These are phyloP conservation scores for Ophiosphaerella narmari DNA, from an alignment of 2,329 filamentous ascomycete genomes.

Conservation along the genomic window DNA sequence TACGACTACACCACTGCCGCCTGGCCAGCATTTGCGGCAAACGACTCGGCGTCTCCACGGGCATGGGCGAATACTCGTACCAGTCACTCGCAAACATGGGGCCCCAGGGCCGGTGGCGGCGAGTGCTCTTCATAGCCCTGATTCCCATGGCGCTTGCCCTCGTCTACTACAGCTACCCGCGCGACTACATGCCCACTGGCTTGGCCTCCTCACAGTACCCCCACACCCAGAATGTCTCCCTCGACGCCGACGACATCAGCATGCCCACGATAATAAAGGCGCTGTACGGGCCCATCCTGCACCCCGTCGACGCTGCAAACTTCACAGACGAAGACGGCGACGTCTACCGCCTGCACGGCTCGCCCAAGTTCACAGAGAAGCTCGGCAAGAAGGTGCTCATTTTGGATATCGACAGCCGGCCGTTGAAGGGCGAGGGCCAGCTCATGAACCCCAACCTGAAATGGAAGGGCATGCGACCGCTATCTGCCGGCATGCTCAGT, in stretches of 20 bases:
- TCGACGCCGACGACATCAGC: constrained; percentile 33
- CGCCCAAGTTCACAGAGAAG: constrained; percentile 40
- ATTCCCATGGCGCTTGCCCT: constrained; percentile 37
- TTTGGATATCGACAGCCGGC: constrained; percentile 45
- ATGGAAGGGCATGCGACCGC: constrained; percentile 44
- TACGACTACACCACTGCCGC: too few relatives aligned
- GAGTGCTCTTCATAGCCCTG: constrained; percentile 36
- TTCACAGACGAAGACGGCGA: constrained; percentile 47
- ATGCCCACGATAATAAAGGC: constrained; percentile 45
- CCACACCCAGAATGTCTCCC: constrained; percentile 29
- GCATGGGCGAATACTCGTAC: constrained; percentile 36
- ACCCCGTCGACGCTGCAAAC: constrained; percentile 41
- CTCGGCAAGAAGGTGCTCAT: constrained; percentile 46
- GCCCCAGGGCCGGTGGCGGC: constrained; percentile 42
- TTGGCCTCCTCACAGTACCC: constrained; percentile 31
- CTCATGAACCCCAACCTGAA: constrained; percentile 43
- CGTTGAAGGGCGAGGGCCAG: constrained; percentile 40
- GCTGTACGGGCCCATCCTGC: constrained; percentile 43
- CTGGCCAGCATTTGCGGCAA: too few relatives aligned
- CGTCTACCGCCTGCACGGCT: constrained; percentile 34
- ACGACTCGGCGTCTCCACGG: neutral
- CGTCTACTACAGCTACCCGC: constrained; percentile 36
- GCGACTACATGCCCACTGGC: constrained; percentile 26
- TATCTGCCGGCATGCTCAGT: constrained; percentile 46
- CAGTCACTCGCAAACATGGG: constrained; percentile 38